Conservation (phyloP, 441 rosid species). For the Populus hybrid region DNA sequence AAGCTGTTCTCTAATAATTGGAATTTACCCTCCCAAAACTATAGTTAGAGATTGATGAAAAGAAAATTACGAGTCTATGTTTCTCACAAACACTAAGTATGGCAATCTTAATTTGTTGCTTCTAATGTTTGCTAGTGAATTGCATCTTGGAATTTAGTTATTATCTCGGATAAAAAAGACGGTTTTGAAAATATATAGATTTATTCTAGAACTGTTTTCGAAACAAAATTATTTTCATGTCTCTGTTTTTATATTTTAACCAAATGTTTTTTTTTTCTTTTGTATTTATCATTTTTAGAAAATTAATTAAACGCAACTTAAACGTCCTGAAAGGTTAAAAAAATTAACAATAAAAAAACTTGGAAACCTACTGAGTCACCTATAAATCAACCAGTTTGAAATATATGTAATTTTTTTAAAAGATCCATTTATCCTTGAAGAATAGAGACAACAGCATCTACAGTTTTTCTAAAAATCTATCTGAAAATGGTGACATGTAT, state of each 20-base stretch:
- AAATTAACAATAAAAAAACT: neutral
- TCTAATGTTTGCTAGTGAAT: conserved; percentile 6
- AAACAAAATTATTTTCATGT: no score
- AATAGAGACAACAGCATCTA: neutral
- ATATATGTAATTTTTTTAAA: neutral
- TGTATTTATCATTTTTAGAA: no score
- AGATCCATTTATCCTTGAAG: neutral
- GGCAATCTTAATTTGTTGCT: conserved; percentile 3
- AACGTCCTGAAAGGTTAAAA: neutral
- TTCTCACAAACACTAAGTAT: neutral
- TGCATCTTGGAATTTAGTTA: neutral
- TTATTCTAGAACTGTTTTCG: no score
- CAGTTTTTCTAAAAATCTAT: no score
- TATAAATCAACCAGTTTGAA: neutral
- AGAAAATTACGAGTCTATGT: no score
- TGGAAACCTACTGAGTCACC: neutral
- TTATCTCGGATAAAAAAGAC: no score
- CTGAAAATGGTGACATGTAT: neutral
- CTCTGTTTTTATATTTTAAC: no score
- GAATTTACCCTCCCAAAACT: neutral
- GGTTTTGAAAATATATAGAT: no score
- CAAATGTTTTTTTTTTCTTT: no score
- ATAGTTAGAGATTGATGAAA: neutral
- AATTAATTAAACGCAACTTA: no score
- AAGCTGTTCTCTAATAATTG: neutral